These are phyloP conservation scores for Piromyces finnis DNA, from an alignment of 192 early-diverging fungal species.

Conservation along the genomic window DNA sequence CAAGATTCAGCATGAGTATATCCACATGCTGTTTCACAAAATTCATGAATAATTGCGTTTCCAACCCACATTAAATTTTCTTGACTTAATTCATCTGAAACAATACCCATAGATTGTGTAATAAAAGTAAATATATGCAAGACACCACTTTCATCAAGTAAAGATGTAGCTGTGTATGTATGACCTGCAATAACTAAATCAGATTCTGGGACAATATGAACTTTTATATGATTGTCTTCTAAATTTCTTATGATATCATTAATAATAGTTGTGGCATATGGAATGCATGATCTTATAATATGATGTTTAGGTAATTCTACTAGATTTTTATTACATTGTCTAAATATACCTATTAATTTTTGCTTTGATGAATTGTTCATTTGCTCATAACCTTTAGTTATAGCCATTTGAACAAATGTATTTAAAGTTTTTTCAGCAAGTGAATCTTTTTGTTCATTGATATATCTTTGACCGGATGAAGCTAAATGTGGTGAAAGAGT, in stretches of 20 bases:
- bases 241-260: neutral
- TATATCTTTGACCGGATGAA: neutral
- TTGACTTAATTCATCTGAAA: neutral
- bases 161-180: neutral
- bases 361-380: neutral
- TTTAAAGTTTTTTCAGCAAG: neutral
- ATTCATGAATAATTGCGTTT: constrained; percentile 7
- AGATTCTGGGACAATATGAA: neutral
- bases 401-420: neutral
- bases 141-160: neutral
- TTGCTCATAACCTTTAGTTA: neutral
- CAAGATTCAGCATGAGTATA: constrained; percentile 8
- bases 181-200: neutral
- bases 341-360: neutral
- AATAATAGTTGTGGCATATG: neutral
- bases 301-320: neutral
- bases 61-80: neutral
- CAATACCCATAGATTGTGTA: neutral
- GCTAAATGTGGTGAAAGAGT: neutral
- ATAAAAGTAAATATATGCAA: neutral
- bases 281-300: neutral
- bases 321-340: neutral
- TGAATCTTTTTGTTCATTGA: neutral
- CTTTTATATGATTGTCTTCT: neutral
- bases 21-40: constrained; percentile 3